Conservation (phyloP, 2,329 filamentous ascomycete genomes). For the Macrophomina phaseolina region DNA sequence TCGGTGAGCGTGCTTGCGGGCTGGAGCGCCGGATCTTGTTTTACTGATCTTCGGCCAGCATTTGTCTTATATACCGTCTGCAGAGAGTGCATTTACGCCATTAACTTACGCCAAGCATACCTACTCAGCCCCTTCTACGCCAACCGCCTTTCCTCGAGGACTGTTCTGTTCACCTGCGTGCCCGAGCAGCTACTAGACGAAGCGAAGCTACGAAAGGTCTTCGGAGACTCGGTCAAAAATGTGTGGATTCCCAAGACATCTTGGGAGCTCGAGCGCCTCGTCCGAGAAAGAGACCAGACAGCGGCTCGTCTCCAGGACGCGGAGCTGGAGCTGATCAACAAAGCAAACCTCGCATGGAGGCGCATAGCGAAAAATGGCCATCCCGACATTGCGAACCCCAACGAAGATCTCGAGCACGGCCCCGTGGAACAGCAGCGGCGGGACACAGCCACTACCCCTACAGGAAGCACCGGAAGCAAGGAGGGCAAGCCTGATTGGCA, state of each 20-base stretch:
- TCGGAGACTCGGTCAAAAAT: slow-evolving; percentile 11
- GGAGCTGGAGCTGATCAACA: slow-evolving; percentile 3
- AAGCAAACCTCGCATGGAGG: slow-evolving; percentile 3
- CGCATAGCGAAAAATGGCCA: slow-evolving; percentile 5
- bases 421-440: not conserved
- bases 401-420: slow-evolving; percentile 9
- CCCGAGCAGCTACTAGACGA: slow-evolving; percentile 16
- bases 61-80: slow-evolving; percentile 90
- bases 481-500: not conserved
- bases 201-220: slow-evolving; percentile 22
- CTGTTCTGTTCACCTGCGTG: slow-evolving; percentile 70
- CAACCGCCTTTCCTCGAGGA: slow-evolving; percentile 85
- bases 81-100: slow-evolving; percentile 87
- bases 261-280: slow-evolving; percentile 17
- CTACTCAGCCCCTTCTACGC: slow-evolving; percentile 83
- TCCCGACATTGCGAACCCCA: not conserved
- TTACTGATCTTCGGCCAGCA: slow-evolving; percentile 39
- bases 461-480: not conserved
- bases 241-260: slow-evolving; percentile 20
- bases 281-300: slow-evolving; percentile 16
- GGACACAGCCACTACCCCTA: not conserved
- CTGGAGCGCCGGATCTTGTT: not conserved
- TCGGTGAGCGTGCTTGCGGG: slow-evolving; percentile 52
- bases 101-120: slow-evolving; percentile 92
- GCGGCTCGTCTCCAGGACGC: slow-evolving; percentile 20